A percentile compares a stretch with the other conserved stretches of the same genome.
These are phyloP conservation scores for Coemansia sp. DNA, from an alignment of 192 early-diverging fungal species.

Conservation along the genomic window DNA sequence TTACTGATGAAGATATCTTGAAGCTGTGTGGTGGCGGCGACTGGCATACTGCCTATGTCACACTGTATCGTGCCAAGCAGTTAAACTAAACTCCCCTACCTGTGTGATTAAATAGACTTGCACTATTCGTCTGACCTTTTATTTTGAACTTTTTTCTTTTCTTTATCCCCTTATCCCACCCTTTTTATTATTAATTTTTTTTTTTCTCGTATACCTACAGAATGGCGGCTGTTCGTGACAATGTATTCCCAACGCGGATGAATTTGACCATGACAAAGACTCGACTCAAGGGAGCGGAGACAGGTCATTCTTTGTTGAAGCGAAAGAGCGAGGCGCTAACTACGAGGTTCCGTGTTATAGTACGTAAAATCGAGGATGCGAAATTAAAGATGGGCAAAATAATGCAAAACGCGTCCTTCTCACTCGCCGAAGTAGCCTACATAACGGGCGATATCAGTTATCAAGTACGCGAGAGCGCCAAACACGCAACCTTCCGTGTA, in stretches of 20 bases:
- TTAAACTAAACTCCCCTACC: slow-evolving; percentile 35
- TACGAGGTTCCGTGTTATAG: slow-evolving; percentile 90
- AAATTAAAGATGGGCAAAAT: slow-evolving; percentile 99
- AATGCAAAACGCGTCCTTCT: slow-evolving; percentile 98
- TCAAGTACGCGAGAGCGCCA: slow-evolving; percentile 94
- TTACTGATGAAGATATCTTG: slow-evolving; percentile 84
- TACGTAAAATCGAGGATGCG: slow-evolving; percentile 97
- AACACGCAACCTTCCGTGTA: slow-evolving; percentile 89
- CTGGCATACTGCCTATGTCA: slow-evolving; percentile 87
- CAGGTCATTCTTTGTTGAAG: slow-evolving; percentile 97
- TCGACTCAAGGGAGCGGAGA: slow-evolving; percentile 96
- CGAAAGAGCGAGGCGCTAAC: slow-evolving; percentile 97
- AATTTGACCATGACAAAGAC: slow-evolving; percentile 95
- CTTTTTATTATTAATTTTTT: slow-evolving; percentile 1
- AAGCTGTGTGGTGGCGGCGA: slow-evolving; percentile 92
- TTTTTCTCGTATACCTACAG: slow-evolving; percentile 9
- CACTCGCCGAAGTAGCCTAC: slow-evolving; percentile 96
- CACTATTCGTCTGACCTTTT: no score
- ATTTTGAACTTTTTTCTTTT: background rate
- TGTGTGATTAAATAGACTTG: background rate
- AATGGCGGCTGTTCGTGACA: slow-evolving; percentile 78
- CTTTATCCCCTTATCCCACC: background rate
- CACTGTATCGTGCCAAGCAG: slow-evolving; percentile 82
- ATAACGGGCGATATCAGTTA: slow-evolving; percentile 97
- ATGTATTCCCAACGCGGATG: slow-evolving; percentile 98